Evolutionary conservation across 176 grass and related monocot genomes (phyloP).

Genomic region (Musa itinerans): DNA sequence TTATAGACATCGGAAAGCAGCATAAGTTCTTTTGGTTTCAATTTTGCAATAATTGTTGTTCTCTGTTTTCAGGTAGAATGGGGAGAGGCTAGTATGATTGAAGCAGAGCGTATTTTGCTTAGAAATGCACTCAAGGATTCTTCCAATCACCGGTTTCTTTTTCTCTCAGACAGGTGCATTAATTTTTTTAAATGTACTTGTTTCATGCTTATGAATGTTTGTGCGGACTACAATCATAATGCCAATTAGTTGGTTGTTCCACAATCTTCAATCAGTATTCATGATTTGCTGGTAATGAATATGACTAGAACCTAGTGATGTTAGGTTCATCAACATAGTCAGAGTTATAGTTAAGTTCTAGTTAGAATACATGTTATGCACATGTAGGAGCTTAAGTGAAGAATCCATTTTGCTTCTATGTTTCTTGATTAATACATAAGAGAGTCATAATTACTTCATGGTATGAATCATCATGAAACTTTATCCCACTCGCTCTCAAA

Average conservation of each 20-base stretch:
- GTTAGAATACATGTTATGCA: background rate
- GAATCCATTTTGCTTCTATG: background rate
- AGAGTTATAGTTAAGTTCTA: background rate
- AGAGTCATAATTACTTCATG: background rate
- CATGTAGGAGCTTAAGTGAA: background rate
- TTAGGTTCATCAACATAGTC: background rate
- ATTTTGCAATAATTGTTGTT: background rate
- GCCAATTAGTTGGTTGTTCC: too few relatives aligned
- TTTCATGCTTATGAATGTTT: conserved; percentile 2
- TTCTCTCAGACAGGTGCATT: conserved; percentile 80
- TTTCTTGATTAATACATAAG: background rate
- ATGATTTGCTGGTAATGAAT: background rate
- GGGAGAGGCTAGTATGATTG: conserved; percentile 94
- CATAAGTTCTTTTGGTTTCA: background rate
- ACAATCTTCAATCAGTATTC: background rate
- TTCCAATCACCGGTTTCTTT: conserved; percentile 76
- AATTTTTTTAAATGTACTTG: background rate
- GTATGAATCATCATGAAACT: background rate
- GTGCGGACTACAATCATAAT: background rate
- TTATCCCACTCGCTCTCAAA: background rate
- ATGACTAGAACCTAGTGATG: too few relatives aligned
- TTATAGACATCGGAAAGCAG: background rate
- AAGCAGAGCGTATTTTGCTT: conserved; percentile 78
- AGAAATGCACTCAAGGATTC: conserved; percentile 70
- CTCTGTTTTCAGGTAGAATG: conserved; percentile 69